phyloP scores from a whole-genome alignment of 495 filamentous ascomycete species.

The Neurospora tetrasperma region DNA sequence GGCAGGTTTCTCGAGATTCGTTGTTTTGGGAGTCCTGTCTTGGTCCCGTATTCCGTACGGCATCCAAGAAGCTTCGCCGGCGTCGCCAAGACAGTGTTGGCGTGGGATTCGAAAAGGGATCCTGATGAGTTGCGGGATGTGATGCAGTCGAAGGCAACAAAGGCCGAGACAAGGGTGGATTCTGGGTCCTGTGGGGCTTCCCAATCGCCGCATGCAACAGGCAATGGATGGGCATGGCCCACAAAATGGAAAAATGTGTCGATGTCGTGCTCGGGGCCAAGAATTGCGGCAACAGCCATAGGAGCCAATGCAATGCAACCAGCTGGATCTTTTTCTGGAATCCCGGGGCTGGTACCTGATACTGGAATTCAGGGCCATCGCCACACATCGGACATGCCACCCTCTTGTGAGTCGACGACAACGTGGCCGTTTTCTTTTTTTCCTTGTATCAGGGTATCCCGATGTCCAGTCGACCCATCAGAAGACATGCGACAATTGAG shows the following conservation, averaged over 20 bases:
- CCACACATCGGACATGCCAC: not conserved
- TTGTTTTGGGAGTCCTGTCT: not conserved
- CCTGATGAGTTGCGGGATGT: conserved; percentile 3
- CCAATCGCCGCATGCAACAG: conserved; percentile 6
- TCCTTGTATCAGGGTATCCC: not conserved
- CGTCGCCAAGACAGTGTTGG: not conserved
- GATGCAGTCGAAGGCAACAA: not conserved
- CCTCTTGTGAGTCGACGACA: not conserved
- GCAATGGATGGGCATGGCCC: not conserved
- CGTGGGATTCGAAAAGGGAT: not conserved
- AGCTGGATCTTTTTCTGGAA: not conserved
- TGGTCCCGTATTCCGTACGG: not conserved
- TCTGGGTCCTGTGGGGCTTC: not conserved
- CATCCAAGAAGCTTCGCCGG: not conserved
- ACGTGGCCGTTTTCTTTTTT: not conserved
- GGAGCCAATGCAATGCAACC: not conserved
- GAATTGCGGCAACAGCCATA: conserved; percentile 15
- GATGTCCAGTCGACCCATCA: not conserved
- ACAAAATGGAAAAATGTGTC: conserved; percentile 10
- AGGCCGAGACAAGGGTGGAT: not conserved
- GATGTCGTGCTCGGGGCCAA: conserved; percentile 27
- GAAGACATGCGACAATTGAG: not conserved
- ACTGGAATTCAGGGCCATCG: not conserved
- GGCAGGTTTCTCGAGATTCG: not conserved
- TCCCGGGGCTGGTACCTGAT: not conserved